Base-by-base conservation (phyloP, 768 basidiomycete genomes). In the Boletus sp. region DNA sequence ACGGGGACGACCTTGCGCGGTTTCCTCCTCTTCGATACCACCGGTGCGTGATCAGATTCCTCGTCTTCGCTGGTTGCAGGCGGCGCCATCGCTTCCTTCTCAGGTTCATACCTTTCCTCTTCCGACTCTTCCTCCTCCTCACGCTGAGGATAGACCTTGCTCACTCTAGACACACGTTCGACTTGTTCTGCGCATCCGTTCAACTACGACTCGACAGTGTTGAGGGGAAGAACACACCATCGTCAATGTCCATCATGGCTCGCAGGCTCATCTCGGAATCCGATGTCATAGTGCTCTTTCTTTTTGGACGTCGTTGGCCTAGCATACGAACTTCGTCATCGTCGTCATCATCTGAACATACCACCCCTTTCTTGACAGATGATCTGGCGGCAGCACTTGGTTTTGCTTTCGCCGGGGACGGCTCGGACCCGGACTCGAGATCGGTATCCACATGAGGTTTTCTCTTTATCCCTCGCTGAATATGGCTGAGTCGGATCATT, bases 191-290 rank as follows among this genome's bases (percentile, higher is more conserved):
- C 15, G 3, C 19, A 17, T 13, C 2, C 0, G n/a, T 27, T 70
- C 43, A 59, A 39, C 33, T 1, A 47, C n/a, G 59, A 3, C 1
- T 65, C 63, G 15, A 67, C 60, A 11, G 9, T 0, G 10, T 25
- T 9, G 29, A 41, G n/a, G 19, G 62, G 63, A 13, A 75, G 71
- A 42, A 62, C 73, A 15, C 56, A 86, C 88, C 82, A 61, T 90
- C 88, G 52, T 88, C 87, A 50, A 89, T 78, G 47, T 90, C 88
- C 87, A 89, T 88, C 75, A 89, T 79, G 10, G 80, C 85, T n/a
- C 68, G 67, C 45, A 79, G 46, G 41, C 78, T 79, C 57, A 53
- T 65, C 59, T 72, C 80, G 15, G 75, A 72, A 53, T 83, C 79
- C 9, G 74, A 75, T 67, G 59, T 75, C 68, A 68, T 48, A 56